Evolutionary conservation across 306 rosid species (phyloP).

Genomic region (Cicer chorassanicum): DNA sequence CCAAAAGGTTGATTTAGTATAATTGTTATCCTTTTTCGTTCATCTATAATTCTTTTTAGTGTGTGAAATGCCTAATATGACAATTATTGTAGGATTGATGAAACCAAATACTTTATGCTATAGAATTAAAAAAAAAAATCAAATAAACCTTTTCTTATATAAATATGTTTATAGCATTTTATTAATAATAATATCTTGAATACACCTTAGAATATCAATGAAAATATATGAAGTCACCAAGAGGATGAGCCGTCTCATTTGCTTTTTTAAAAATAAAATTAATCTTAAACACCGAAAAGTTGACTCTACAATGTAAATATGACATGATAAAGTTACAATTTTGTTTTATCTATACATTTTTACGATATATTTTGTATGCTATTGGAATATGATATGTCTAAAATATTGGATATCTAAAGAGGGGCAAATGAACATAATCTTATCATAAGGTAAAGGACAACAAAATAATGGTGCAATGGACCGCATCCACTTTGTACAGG

Average conservation of each 20-base stretch:
- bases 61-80: too few species aligned
- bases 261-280: too few species aligned
- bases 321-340: background rate
- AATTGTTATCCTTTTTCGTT: too few species aligned
- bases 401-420: constrained; percentile 9
- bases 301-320: background rate
- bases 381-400: constrained; percentile 31
- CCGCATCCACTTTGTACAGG: constrained; percentile 27
- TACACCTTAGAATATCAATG: too few species aligned
- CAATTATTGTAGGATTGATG: too few species aligned
- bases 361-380: constrained; percentile 2
- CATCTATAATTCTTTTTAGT: too few species aligned
- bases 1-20: too few species aligned
- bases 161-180: too few species aligned
- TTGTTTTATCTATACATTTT: background rate
- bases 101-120: constrained; percentile 25
- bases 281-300: constrained; percentile 26
- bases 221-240: too few species aligned
- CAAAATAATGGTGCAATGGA: background rate
- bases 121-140: background rate
- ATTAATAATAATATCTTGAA: too few species aligned
- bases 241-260: too few species aligned
- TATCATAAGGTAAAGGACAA: constrained; percentile 20
- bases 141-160: too few species aligned
- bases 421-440: constrained; percentile 35